phyloP scores from a whole-genome alignment of 108 stramenopile genomes.

The Asterionellopsis glacialis region DNA sequence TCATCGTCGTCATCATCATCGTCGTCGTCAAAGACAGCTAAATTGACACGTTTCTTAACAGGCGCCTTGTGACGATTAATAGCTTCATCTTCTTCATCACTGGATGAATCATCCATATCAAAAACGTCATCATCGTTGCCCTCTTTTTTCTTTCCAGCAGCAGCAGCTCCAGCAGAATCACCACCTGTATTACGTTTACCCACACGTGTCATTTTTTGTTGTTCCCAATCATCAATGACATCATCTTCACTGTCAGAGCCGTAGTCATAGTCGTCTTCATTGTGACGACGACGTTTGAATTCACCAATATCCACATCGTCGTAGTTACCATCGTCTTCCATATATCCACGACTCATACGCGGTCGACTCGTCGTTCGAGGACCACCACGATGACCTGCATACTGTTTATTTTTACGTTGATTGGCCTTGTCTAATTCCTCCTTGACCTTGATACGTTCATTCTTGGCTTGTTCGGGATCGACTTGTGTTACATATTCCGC shows the following conservation, averaged over 20 bases:
- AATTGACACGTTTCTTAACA: conserved; percentile 31
- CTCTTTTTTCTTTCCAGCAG: conserved; percentile 39
- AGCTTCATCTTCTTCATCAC: conserved; percentile 47
- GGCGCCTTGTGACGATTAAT: conserved; percentile 30
- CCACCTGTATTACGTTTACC: conserved; percentile 42
- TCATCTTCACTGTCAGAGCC: conserved; percentile 58
- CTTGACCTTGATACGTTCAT: conserved; percentile 59
- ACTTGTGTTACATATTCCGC: conserved; percentile 70
- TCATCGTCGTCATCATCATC: conserved; percentile 28
- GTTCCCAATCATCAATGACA: conserved; percentile 56
- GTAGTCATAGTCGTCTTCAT: conserved; percentile 59
- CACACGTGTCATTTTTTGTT: conserved; percentile 29
- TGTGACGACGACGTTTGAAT: conserved; percentile 35
- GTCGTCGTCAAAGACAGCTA: conserved; percentile 44
- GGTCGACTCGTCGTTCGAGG: conserved; percentile 19
- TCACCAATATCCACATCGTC: conserved; percentile 62
- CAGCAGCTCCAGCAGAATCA: conserved; percentile 10
- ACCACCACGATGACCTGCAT: conserved; percentile 4
- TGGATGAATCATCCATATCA: conserved; percentile 7
- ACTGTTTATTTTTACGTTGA: conserved; percentile 26
- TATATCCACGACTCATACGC: conserved; percentile 64
- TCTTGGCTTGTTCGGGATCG: conserved; percentile 82
- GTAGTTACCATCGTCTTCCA: conserved; percentile 75
- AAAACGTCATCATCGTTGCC: conserved; percentile 20
- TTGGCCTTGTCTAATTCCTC: conserved; percentile 60